Evolutionary conservation across 768 basidiomycete species (phyloP), one percentile per base, ranked within the genome.

Genomic region (Pulveroboletus sp.): DNA sequence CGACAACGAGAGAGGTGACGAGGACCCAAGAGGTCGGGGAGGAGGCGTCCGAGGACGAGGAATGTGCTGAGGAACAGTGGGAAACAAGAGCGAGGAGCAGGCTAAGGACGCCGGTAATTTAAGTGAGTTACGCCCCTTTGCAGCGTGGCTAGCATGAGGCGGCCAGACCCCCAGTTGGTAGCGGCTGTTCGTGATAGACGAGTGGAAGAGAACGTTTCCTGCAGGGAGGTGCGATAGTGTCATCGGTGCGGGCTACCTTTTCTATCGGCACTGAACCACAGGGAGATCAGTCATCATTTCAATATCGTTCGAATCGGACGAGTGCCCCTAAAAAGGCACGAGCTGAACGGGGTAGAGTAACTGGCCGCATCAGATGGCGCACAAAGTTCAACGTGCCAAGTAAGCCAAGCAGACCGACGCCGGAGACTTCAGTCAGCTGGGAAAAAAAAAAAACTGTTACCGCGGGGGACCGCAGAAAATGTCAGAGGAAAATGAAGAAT

Each of bases 81-180:
- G 55, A 53, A 58, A 60, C 56, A 57, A 47, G 58, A 46, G 53
- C 63, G 62, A 68, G 53, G 65, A 54, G 55, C 17, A 50, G 53
- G 44, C 42, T 40, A 38, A 54, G 53, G 47, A 57, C 32, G 43
- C 43, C 53, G 66, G 60, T 52, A 68, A 59, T 68, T 68, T 68
- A 68, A 62, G 59, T 66, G 58, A 50, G 54, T 54, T 54, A 53
- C 56, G 64, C 46, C 54, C 62, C 47, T 59, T 64, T 68, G 66
- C 56, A 56, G 66, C 66, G 66, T 68, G 66, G 69, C 55, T 31
- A 50, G 66, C 66, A 68, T 69, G 66, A 68, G 66, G 66, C 66
- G 58, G 57, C 55, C 61, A 49, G 64, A 59, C 61, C 67, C 53
- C 56, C 46, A 63, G 60, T 39, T 51, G 42, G 55, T 52, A 60